Evolutionary conservation across 495 filamentous ascomycete species (phyloP).

Genomic region (Penicillium paradoxum): DNA sequence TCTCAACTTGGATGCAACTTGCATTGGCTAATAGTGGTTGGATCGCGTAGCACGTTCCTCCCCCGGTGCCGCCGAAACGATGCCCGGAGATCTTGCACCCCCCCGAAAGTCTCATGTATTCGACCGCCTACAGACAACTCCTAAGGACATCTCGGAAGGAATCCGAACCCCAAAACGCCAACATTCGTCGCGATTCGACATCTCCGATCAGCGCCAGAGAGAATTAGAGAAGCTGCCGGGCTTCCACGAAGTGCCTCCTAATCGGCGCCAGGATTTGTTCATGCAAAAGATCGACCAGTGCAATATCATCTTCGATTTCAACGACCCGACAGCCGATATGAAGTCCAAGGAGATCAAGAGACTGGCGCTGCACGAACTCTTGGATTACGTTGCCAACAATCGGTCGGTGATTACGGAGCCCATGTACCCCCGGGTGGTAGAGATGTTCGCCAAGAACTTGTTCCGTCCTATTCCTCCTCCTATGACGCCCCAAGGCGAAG

Average conservation of each 20-base stretch:
- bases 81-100: slow-evolving; percentile 95
- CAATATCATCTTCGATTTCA: slow-evolving; percentile 99
- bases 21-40: slow-evolving; percentile 19
- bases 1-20: background rate
- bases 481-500: slow-evolving; percentile 95
- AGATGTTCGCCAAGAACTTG: slow-evolving; percentile 99
- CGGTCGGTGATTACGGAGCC: slow-evolving; percentile 96
- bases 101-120: slow-evolving; percentile 91
- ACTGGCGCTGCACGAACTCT: slow-evolving; percentile 88
- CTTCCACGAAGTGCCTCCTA: slow-evolving; percentile 97
- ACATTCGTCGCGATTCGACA: slow-evolving; percentile 95
- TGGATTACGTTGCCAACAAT: slow-evolving; percentile 98
- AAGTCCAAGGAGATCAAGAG: slow-evolving; percentile 99
- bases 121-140: slow-evolving; percentile 85
- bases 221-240: slow-evolving; percentile 96
- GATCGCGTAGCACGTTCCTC: slow-evolving; percentile 72
- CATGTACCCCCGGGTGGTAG: slow-evolving; percentile 97
- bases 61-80: slow-evolving; percentile 94
- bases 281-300: slow-evolving; percentile 99
- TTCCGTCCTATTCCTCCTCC: slow-evolving; percentile 96
- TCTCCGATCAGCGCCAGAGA: slow-evolving; percentile 83
- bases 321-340: slow-evolving; percentile 97
- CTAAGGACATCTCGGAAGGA: slow-evolving; percentile 93
- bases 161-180: slow-evolving; percentile 92
- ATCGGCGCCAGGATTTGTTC: slow-evolving; percentile 93